Conservation (phyloP, 306 rosid genomes). For the Potentilla sterilis region DNA sequence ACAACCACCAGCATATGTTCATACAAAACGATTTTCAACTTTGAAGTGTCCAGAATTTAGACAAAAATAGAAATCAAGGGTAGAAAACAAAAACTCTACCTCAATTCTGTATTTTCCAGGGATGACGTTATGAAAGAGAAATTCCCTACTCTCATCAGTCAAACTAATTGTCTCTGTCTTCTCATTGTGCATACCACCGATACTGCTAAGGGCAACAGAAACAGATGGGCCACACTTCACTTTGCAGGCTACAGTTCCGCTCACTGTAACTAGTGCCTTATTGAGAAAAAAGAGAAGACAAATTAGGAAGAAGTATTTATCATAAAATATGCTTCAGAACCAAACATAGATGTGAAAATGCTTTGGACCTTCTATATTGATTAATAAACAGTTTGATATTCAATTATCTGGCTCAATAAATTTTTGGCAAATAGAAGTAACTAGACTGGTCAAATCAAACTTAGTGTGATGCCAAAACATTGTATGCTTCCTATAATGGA, state of each 20-base stretch:
- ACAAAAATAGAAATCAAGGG: constrained; percentile 19
- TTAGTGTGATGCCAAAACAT: not conserved
- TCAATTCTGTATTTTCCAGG: constrained; percentile 93
- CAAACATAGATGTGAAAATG: not conserved
- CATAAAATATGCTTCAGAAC: not conserved
- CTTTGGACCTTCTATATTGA: not conserved
- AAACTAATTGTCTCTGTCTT: constrained; percentile 59
- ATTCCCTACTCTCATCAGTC: constrained; percentile 59
- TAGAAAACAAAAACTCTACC: constrained; percentile 44
- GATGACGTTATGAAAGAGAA: constrained; percentile 59
- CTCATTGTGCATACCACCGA: constrained; percentile 45
- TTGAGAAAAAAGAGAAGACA: constrained; percentile 18
- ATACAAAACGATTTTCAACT: not conserved
- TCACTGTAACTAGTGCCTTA: constrained; percentile 86
- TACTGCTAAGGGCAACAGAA: constrained; percentile 62
- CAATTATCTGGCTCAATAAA: not conserved
- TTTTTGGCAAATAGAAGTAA: not conserved
- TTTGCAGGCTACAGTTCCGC: constrained; percentile 74
- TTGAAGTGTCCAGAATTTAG: not conserved
- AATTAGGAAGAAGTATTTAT: constrained; percentile 10
- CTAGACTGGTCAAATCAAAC: not conserved
- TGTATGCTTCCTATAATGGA: not conserved
- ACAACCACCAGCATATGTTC: not conserved
- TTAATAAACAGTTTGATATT: not conserved
- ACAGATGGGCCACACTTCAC: constrained; percentile 80